phyloP scores from a whole-genome alignment of 1,284 basidiomycete genomes.

The Boletus holoroseus region DNA sequence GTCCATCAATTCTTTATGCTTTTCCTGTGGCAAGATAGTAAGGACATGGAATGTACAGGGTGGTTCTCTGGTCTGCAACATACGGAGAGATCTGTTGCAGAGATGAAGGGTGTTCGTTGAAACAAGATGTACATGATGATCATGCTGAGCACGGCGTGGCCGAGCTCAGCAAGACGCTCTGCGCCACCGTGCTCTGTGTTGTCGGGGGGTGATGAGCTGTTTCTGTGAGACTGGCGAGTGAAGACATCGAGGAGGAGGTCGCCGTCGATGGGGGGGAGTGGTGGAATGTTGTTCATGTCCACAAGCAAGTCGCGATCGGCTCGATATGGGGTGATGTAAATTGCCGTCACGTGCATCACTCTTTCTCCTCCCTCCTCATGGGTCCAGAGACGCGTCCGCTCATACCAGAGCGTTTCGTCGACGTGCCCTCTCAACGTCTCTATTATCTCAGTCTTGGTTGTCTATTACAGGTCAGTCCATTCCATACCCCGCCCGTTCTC shows the following conservation, averaged over 20 bases:
- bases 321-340: neutral
- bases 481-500: fast-evolving
- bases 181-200: conserved; percentile 41
- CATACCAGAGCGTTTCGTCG: conserved; percentile 50
- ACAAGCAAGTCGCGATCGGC: conserved; percentile 7
- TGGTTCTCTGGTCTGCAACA: conserved; percentile 9
- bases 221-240: conserved; percentile 37
- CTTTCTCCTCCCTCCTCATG: conserved; percentile 8
- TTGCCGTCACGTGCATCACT: conserved; percentile 22
- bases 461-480: conserved; percentile 44
- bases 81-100: conserved; percentile 40
- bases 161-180: conserved; percentile 46
- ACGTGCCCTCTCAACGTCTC: conserved; percentile 54
- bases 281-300: conserved; percentile 25
- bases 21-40: conserved; percentile 26
- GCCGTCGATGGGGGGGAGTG: conserved; percentile 43
- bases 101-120: conserved; percentile 37
- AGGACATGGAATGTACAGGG: neutral
- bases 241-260: conserved; percentile 50
- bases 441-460: conserved; percentile 53
- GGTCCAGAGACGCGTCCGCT: conserved; percentile 32
- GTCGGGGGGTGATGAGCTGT: conserved; percentile 20
- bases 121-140: conserved; percentile 43
- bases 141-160: conserved; percentile 41
- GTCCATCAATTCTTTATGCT: conserved; percentile 25